phyloP scores from a whole-genome alignment of 306 rosid genomes.

The Psophocarpus tetragonolobus region DNA sequence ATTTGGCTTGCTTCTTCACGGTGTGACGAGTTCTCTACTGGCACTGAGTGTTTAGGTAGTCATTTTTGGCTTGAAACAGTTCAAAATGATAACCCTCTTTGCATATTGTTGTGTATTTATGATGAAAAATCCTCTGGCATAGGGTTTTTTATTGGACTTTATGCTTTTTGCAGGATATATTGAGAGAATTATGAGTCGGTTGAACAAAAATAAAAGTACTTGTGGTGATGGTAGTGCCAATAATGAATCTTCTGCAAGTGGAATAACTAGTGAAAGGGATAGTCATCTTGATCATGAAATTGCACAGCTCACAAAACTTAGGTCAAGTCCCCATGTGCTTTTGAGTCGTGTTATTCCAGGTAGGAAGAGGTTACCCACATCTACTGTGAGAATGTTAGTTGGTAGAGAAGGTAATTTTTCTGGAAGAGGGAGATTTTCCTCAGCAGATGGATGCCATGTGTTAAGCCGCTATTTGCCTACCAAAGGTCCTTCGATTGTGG shows the following conservation, averaged over 20 bases:
- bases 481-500: conserved; percentile 55
- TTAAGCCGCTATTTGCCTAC: conserved; percentile 56
- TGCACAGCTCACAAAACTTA: conserved; percentile 54
- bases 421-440: conserved; percentile 55
- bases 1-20: neutral
- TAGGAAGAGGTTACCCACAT: conserved; percentile 46
- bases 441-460: conserved; percentile 54
- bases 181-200: conserved; percentile 46
- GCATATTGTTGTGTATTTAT: conserved; percentile 13
- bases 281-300: conserved; percentile 53
- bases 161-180: conserved; percentile 39
- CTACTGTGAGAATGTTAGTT: conserved; percentile 53
- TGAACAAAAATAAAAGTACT: conserved; percentile 30
- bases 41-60: neutral
- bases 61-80: conserved; percentile 1
- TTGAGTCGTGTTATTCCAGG: conserved; percentile 42
- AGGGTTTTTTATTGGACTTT: conserved; percentile 17
- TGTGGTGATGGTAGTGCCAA: conserved; percentile 33
- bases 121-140: conserved; percentile 3
- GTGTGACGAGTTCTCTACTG: conserved; percentile 1
- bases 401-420: conserved; percentile 57
- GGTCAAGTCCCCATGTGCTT: conserved; percentile 46
- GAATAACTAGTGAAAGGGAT: conserved; percentile 26
- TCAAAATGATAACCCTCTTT: neutral
- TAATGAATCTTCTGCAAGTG: conserved; percentile 31